Percentiles rank a stretch among this genome's conserved stretches.
Evolutionary conservation across 805 yeast genomes (phyloP).

Genomic region (Pichia heedii): DNA sequence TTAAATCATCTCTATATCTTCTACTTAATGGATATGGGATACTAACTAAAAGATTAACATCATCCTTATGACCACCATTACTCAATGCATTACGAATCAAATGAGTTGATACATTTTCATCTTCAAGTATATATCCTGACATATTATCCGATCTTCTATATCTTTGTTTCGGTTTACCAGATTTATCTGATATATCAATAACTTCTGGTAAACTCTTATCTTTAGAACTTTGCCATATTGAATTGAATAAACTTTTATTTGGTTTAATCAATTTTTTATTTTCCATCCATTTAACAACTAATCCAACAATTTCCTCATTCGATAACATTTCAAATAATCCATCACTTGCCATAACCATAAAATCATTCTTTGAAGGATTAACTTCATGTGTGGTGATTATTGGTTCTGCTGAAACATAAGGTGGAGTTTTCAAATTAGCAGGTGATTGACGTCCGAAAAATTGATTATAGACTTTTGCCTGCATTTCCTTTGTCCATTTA

Average conservation of each 20-base stretch:
- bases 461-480: constrained; percentile 60
- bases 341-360: constrained; percentile 87
- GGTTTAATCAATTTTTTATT: constrained; percentile 53
- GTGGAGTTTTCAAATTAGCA: constrained; percentile 73
- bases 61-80: constrained; percentile 79
- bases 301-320: constrained; percentile 85
- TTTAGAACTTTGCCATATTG: constrained; percentile 25
- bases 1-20: constrained; percentile 88
- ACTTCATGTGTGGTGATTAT: constrained; percentile 77
- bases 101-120: constrained; percentile 86
- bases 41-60: constrained; percentile 77
- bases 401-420: constrained; percentile 96
- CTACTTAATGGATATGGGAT: constrained; percentile 90
- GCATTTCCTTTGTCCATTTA: constrained; percentile 68
- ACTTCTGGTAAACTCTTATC: constrained; percentile 50
- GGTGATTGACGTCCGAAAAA: constrained; percentile 79
- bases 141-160: constrained; percentile 40
- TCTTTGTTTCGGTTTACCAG: constrained; percentile 62
- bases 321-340: constrained; percentile 88
- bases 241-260: constrained; percentile 36
- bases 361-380: constrained; percentile 63
- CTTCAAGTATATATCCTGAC: constrained; percentile 55
- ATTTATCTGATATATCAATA: constrained; percentile 49
- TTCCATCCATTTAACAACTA: constrained; percentile 92
- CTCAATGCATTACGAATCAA: constrained; percentile 86